phyloP scores from a whole-genome alignment of 495 filamentous ascomycete species.

The Sporormia fimetaria region DNA sequence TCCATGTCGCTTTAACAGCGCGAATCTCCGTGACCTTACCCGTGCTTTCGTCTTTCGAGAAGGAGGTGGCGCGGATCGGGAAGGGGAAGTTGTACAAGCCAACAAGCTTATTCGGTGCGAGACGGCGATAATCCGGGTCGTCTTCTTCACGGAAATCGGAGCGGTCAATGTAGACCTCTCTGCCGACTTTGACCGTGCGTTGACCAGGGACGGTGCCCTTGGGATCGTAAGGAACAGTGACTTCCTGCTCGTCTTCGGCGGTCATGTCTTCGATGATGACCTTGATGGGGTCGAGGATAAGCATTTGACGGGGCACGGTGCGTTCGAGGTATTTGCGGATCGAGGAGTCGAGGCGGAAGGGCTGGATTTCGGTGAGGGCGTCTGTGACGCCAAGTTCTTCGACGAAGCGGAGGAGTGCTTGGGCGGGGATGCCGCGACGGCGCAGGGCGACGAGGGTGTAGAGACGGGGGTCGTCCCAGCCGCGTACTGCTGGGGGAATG shows the following conservation, averaged over 20 bases:
- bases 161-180: conserved; percentile 82
- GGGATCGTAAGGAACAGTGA: conserved; percentile 61
- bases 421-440: conserved; percentile 72
- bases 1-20: conserved; percentile 34
- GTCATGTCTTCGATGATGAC: conserved; percentile 65
- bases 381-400: conserved; percentile 83
- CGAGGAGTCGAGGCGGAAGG: conserved; percentile 61
- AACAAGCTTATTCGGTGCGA: conserved; percentile 81
- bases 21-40: conserved; percentile 60
- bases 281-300: conserved; percentile 60
- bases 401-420: conserved; percentile 76
- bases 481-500: conserved; percentile 45
- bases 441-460: conserved; percentile 80
- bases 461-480: conserved; percentile 82
- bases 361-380: conserved; percentile 57
- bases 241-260: conserved; percentile 48
- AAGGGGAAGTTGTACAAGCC: conserved; percentile 75
- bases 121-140: conserved; percentile 79
- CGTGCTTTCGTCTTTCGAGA: conserved; percentile 58
- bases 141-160: conserved; percentile 79
- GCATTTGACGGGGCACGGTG: conserved; percentile 73
- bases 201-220: conserved; percentile 48
- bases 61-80: conserved; percentile 69
- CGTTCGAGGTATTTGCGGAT: conserved; percentile 73
- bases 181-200: conserved; percentile 63